A percentile compares a stretch with the other conserved stretches of the same genome.
Evolutionary conservation across 192 early-diverging fungal species (phyloP).

Genomic region (Linnemannia zychae): DNA sequence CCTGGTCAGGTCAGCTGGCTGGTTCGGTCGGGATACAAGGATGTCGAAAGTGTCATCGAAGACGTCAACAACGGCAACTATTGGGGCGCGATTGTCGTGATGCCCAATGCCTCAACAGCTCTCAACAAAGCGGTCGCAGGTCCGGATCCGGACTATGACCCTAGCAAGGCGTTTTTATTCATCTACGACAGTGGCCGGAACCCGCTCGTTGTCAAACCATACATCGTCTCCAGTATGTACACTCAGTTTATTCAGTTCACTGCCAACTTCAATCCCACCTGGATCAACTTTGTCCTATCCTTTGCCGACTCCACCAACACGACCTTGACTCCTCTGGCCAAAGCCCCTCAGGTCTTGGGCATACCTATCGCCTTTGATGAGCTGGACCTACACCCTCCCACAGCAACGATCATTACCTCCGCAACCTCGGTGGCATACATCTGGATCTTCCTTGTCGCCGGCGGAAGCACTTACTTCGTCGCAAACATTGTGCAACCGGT

Average conservation of each 20-base stretch:
- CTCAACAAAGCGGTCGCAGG: constrained; percentile 36
- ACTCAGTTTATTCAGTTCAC: constrained; percentile 45
- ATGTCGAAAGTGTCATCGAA: constrained; percentile 10
- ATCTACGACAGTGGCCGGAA: constrained; percentile 47
- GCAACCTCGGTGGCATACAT: constrained; percentile 51
- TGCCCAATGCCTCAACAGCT: constrained; percentile 18
- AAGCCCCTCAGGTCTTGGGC: constrained; percentile 36
- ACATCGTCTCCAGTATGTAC: constrained; percentile 47
- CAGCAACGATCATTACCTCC: constrained; percentile 36
- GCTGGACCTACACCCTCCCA: constrained; percentile 37
- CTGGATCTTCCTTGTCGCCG: constrained; percentile 47
- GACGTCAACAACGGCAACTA: constrained; percentile 50
- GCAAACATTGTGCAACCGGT: constrained; percentile 35
- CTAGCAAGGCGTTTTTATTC: constrained; percentile 38
- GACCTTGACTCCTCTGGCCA: constrained; percentile 11
- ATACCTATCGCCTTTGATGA: constrained; percentile 43
- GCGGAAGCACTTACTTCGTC: constrained; percentile 45
- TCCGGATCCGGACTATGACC: constrained; percentile 35
- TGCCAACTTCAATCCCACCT: constrained; percentile 25
- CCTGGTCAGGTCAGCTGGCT: constrained; percentile 38
- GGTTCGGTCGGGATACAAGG: constrained; percentile 27
- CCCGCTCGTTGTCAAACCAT: constrained; percentile 34
- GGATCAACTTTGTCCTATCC: constrained; percentile 35
- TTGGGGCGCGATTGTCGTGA: constrained; percentile 46
- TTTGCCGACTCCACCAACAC: constrained; percentile 23